phyloP scores from a whole-genome alignment of 305 asterid genomes.

The Caryopteris hybrid region DNA sequence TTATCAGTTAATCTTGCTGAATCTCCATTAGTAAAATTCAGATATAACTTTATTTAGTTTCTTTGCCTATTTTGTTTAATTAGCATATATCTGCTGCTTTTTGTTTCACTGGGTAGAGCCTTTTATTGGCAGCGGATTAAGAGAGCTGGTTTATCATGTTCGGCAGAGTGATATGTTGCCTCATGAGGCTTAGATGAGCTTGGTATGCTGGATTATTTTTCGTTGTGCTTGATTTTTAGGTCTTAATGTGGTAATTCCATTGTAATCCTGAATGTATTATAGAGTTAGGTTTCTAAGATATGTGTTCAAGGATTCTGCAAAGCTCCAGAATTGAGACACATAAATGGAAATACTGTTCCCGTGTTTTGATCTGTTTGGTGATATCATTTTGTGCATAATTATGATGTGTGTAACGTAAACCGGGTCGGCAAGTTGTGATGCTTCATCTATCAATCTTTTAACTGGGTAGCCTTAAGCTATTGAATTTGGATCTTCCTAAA shows the following conservation, averaged over 20 bases:
- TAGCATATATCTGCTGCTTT: not conserved
- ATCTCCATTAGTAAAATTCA: not conserved
- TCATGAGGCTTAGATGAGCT: not conserved
- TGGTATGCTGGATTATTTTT: not conserved
- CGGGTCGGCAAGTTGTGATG: not conserved
- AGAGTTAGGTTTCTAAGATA: not conserved
- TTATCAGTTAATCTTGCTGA: slow-evolving; percentile 1
- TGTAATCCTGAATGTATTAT: not conserved
- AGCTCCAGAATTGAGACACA: not conserved
- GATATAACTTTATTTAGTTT: not conserved
- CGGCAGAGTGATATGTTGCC: not conserved
- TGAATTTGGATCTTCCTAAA: not conserved
- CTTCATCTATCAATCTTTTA: not conserved
- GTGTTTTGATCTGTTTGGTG: not conserved
- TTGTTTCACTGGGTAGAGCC: not conserved
- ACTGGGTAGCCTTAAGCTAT: not conserved
- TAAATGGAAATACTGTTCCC: too few species aligned
- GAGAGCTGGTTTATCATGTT: not conserved
- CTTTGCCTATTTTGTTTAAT: not conserved
- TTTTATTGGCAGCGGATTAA: not conserved
- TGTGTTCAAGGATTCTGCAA: not conserved
- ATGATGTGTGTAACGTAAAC: not conserved
- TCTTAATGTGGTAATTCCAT: not conserved
- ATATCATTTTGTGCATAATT: not conserved
- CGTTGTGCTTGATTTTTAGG: not conserved